Evolutionary conservation across 1,284 basidiomycete species (phyloP), one percentile per base, ranked within the genome.

Genomic region (Cryptococcus sp.): DNA sequence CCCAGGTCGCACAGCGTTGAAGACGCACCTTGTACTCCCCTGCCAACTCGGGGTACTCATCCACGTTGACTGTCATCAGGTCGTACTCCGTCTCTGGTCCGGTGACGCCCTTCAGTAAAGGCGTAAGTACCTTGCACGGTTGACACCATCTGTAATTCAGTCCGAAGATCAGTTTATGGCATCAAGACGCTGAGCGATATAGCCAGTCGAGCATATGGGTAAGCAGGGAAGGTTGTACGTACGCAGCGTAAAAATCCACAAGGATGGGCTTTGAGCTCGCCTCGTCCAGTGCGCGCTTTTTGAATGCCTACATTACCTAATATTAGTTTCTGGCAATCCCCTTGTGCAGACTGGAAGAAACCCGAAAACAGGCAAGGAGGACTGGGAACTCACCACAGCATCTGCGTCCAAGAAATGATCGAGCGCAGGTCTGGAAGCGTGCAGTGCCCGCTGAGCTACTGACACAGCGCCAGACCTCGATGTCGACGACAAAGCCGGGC

Each of bases 231-330:
- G 27, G 39, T 42, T 30, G 20, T 19, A 68, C 75, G 64, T 56
- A 76, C 75, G 64, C 63, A 41, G 77, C 77, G 55, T 74, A 78
- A 62, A 79, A 79, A 63, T 79, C 75, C n/a, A 79, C 76, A 6
- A 79, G 63, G 35, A 78, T 65, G 3, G 72, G 71, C 61, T 75
- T 76, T 27, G 65, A 45, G 38, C 51, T 55, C 5, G 59, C 38
- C 19, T 52, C 57, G 17, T 71, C 70, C 35, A 67, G 40, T 7
- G 58, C 66, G 47, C 66, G 57, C 40, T 57, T 54, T 47, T 63
- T 65, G 67, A 75, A 75, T 16, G 45, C 59, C 67, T 71, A 50
- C 1, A 38, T 42, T 13, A 17, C 2, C n/a, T 16, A 42, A 16
- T 23, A 56, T 17, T 48, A 55, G 47, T 55, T 25, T 49, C 25